A percentile compares a stretch with the other conserved stretches of the same genome.
Conservation (phyloP, 2,329 filamentous ascomycete species). For the Aureobasidium subglaciale region DNA sequence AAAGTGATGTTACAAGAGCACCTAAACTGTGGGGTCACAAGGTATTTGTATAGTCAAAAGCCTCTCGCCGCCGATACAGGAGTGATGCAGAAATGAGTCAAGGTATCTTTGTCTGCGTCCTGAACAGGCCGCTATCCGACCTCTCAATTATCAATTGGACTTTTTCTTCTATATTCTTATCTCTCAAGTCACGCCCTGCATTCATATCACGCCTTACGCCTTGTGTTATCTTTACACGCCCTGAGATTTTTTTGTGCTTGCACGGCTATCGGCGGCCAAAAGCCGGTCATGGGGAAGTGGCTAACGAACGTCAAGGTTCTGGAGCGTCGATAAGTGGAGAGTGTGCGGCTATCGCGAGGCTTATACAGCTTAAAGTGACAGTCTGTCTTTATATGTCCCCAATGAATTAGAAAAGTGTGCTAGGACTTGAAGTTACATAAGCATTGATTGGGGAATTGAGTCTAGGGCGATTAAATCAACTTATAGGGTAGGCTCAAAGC, state of each 20-base stretch:
- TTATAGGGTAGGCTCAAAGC: too few relatives aligned
- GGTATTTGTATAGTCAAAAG: constrained; percentile 8
- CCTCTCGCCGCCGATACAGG: constrained; percentile 6
- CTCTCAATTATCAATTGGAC: background rate
- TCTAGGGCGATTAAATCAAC: too few relatives aligned
- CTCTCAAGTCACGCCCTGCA: background rate
- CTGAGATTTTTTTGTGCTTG: background rate
- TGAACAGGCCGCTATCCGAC: background rate
- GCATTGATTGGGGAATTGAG: too few relatives aligned
- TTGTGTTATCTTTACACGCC: constrained; percentile 8
- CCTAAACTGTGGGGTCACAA: constrained; percentile 2
- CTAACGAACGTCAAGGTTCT: background rate
- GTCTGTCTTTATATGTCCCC: too few relatives aligned
- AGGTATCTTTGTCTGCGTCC: constrained; percentile 1
- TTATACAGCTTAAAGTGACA: too few relatives aligned
- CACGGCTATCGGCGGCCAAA: background rate
- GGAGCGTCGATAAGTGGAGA: too few relatives aligned
- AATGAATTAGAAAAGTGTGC: too few relatives aligned
- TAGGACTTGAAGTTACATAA: too few relatives aligned
- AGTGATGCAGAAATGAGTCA: constrained; percentile 6
- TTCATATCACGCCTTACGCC: background rate
- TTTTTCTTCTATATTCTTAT: background rate
- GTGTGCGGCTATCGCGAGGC: too few relatives aligned
- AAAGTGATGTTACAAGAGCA: background rate
- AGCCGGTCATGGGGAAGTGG: background rate